Base-by-base conservation (phyloP, 176 grass and related monocot species). In the Avena insularis region DNA sequence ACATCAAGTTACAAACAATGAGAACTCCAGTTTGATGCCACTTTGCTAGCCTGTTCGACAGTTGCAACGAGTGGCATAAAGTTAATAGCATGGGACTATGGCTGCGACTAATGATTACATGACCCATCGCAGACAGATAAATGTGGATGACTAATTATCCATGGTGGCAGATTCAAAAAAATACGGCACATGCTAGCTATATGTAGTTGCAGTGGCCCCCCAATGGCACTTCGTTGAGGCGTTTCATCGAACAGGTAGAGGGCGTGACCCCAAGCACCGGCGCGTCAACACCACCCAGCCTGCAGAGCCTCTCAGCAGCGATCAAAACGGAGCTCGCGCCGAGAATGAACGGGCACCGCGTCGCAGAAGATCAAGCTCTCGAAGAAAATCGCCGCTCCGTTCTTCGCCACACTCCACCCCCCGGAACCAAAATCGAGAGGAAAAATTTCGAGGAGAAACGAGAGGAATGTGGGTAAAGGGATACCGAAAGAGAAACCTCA, bases 171-270 rank as follows among this genome's bases (percentile, higher is more conserved):
- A 48, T 7, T 29, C 38, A 43, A 47, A 7, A 3, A 17, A 71
- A 25, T 9, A 71, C 0, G 38, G 1, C 27, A 48, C 23, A n/a
- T 12, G 20, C 31, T 53, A 53, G 50, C 12, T 53, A 14, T 40
- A 21, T 20, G 16, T 6, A 12, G 51, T 36, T 57, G 5, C 13
- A 82, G 46, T n/a, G n/a, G 3, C 8, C 19, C 3, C 53, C 58
- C 6, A 31, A 77, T 5, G 15, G 13, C 10, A 40, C 19, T 64
- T 23, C 53, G 40, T 16, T 55, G 20, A n/a, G 14, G 21, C 83
- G 59, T 86, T 90, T 76, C 23, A 58, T 90, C 83, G 10, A 90
- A 77, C 83, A 56, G 5, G 12, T 63, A 2, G 38, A 54, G 43
- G 15, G 87, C 25, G 1, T 12, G 35, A 60, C n/a, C 48, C 0